Conservation (phyloP, 345 rosid species). For the Hypericum androsaemum region DNA sequence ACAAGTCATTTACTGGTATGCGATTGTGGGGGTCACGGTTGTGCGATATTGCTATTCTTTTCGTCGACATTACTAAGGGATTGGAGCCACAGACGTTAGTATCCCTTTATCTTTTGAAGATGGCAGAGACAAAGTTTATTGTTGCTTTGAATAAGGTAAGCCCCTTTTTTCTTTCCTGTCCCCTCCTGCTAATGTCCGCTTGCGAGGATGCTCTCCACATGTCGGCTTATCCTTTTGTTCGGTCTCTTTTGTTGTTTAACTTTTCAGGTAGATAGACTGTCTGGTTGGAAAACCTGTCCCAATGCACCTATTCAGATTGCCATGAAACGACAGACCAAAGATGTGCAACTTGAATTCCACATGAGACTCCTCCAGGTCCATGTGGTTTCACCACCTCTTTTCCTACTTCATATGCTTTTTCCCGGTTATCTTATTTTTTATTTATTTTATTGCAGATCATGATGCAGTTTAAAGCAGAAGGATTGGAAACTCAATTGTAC, state of each 20-base stretch:
- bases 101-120: constrained; percentile 75
- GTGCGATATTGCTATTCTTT: constrained; percentile 94
- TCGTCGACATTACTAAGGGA: constrained; percentile 91
- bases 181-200: too few relatives aligned
- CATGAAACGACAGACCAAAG: constrained; percentile 56
- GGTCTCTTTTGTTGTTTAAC: constrained; percentile 5
- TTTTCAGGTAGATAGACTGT: constrained; percentile 78
- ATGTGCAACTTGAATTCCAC: constrained; percentile 63
- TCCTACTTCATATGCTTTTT: not conserved
- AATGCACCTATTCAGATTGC: constrained; percentile 70
- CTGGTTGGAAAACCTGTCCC: constrained; percentile 71
- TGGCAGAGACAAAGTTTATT: constrained; percentile 80
- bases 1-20: constrained; percentile 80
- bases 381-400: too few relatives aligned
- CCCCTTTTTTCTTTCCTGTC: not conserved
- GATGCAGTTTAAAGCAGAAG: constrained; percentile 80
- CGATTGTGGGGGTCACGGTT: constrained; percentile 88
- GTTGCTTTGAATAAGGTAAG: constrained; percentile 89
- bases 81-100: constrained; percentile 88
- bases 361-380: constrained; percentile 52
- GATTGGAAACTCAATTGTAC: constrained; percentile 76
- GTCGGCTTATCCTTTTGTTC: constrained; percentile 3
- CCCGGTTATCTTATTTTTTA: not conserved
- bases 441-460: constrained; percentile 35
- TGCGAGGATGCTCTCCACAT: too few relatives aligned